Evolutionary conservation across 352 stramenopile species (phyloP).

Genomic region (Plasmopara halstedii): DNA sequence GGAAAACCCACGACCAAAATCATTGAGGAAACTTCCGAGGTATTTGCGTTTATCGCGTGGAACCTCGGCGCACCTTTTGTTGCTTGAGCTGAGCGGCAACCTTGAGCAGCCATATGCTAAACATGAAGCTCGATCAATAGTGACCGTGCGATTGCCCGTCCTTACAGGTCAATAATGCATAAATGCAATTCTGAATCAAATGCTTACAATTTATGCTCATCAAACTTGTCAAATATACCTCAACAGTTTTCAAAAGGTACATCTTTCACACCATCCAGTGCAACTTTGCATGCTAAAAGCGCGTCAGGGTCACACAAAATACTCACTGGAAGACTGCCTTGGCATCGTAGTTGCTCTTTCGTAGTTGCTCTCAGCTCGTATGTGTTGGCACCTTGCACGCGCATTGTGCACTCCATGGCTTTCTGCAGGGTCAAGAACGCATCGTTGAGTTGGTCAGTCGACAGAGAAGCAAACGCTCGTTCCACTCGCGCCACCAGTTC

Average conservation of each 20-base stretch:
- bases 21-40: constrained; percentile 80
- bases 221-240: no score
- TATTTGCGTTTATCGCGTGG: constrained; percentile 84
- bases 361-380: constrained; percentile 26
- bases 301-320: constrained; percentile 28
- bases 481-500: constrained; percentile 23
- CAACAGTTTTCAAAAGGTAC: constrained; percentile 14
- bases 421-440: constrained; percentile 37
- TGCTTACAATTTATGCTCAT: no score
- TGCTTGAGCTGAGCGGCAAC: constrained; percentile 11
- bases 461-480: constrained; percentile 20
- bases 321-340: constrained; percentile 33
- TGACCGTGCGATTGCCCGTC: no score
- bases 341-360: constrained; percentile 24
- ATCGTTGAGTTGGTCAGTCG: constrained; percentile 26
- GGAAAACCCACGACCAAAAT: constrained; percentile 86
- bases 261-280: constrained; percentile 14
- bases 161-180: no score
- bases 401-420: constrained; percentile 35
- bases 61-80: constrained; percentile 43
- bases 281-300: constrained; percentile 21
- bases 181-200: neutral
- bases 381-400: constrained; percentile 34
- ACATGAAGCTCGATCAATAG: neutral
- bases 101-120: neutral